A percentile compares a stretch with the other conserved stretches of the same genome.
phyloP scores from a whole-genome alignment of 352 stramenopile genomes.

The Phytopythium aichiense region DNA sequence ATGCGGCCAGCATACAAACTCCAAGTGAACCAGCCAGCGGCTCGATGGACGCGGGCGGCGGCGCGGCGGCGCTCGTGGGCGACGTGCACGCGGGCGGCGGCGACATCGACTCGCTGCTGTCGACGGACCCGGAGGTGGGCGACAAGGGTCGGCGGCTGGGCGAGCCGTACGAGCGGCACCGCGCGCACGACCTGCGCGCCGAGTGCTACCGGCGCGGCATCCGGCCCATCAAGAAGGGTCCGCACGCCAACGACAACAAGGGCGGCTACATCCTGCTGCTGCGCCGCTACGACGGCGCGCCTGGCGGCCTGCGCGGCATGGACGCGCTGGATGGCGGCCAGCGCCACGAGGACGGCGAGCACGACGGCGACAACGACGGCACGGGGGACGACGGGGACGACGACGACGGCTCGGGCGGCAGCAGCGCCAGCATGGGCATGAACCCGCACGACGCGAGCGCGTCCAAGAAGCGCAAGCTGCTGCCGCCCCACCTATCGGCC shows the following conservation, averaged over 20 bases:
- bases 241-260: slow-evolving; percentile 85
- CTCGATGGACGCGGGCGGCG: slow-evolving; percentile 13
- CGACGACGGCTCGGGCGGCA: slow-evolving; percentile 8
- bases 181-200: slow-evolving; percentile 66
- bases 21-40: neutral
- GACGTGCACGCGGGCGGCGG: slow-evolving; percentile 44
- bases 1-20: neutral
- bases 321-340: slow-evolving; percentile 8
- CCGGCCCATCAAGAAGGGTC: slow-evolving; percentile 77
- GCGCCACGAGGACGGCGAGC: slow-evolving; percentile 21
- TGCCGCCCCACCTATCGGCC: slow-evolving; percentile 19
- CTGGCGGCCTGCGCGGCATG: slow-evolving; percentile 10
- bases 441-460: slow-evolving; percentile 3
- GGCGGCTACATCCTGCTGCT: slow-evolving; percentile 70
- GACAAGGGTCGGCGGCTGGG: slow-evolving; percentile 37
- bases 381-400: slow-evolving; percentile 16
- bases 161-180: slow-evolving; percentile 74
- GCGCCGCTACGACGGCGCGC: slow-evolving; percentile 46
- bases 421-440: slow-evolving; percentile 1
- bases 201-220: slow-evolving; percentile 78
- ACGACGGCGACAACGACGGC: slow-evolving; percentile 15
- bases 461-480: slow-evolving; percentile 53
- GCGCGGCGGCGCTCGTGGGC: slow-evolving; percentile 18
- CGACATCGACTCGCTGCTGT: slow-evolving; percentile 72
- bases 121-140: slow-evolving; percentile 22